Base-by-base conservation (phyloP, 768 basidiomycete species). In the Suillus bovinus region DNA sequence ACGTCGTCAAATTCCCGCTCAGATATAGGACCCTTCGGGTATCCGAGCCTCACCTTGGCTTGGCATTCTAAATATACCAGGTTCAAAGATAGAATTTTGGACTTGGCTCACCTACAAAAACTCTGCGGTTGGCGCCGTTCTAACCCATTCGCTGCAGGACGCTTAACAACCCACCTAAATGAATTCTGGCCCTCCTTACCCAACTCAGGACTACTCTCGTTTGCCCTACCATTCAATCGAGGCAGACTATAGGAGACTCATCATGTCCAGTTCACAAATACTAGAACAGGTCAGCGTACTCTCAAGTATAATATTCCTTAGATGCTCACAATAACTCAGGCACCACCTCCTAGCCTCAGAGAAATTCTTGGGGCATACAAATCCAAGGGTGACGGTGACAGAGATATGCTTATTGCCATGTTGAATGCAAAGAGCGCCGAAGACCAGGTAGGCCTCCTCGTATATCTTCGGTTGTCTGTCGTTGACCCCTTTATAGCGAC, bases 401-500 rank as follows among this genome's bases (percentile, higher is more conserved):
- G 94, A 27, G 93, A 96, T 58, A 90, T 96, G 86, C 81, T 97
- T 24, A 82, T 96, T 39, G 86, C 93, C 67, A 91, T 97, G 84
- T 81, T 97, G 56, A 93, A 90, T 63, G 94, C 94, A 70, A 97
- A 97, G 80, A 84, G 87, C 52, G 89, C 95, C 14, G 95, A 97
- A 73, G 95, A 97, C 72, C 91, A 96, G 84, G 93, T 93, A 66
- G 46, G 85, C 70, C 31, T 31, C 27, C 36, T 60, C 24, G 8
- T 39, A 31, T 47, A 31, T 47, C 29, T 61, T 20, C 31, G 4
- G 1, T 44, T 22, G 56, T 55, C 27, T 59, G 53, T 64, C 38
- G 57, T 57, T 61, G 58, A 60, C 50, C 59, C 60, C 56, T 41
- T 63, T 33, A 50, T 68, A 93, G 90, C 87, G 91, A 57, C 77